These are phyloP conservation scores for Mycena albidolilacea DNA, from an alignment of 768 basidiomycete genomes.

Conservation along the genomic window DNA sequence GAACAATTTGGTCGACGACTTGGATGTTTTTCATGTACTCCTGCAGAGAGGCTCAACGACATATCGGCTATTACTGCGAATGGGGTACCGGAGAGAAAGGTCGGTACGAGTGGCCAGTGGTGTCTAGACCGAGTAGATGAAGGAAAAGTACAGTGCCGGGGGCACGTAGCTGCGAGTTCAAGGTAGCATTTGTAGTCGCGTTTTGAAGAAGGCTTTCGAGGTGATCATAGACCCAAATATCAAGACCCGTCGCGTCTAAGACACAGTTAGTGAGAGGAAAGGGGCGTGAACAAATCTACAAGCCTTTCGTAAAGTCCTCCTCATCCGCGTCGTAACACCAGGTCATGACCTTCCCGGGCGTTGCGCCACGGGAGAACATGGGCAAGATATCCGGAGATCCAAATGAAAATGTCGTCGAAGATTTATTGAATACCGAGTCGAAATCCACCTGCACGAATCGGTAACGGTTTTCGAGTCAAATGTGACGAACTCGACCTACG, in stretches of 20 bases:
- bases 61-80: background rate
- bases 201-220: conserved; percentile 74
- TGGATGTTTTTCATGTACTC: conserved; percentile 92
- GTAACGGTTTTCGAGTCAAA: conserved; percentile 44
- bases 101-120: conserved; percentile 89
- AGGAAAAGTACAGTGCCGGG: conserved; percentile 84
- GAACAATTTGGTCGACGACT: conserved; percentile 83
- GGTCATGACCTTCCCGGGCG: conserved; percentile 75
- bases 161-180: conserved; percentile 67
- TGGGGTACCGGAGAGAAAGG: conserved; percentile 79
- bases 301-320: conserved; percentile 91
- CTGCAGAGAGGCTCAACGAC: conserved; percentile 48
- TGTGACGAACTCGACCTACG: conserved; percentile 52
- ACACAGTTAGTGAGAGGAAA: background rate
- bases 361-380: conserved; percentile 87
- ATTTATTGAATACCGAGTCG: conserved; percentile 91
- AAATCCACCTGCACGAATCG: conserved; percentile 73
- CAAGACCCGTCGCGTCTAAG: conserved; percentile 81
- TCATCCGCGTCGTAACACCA: conserved; percentile 85
- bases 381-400: conserved; percentile 92
- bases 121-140: conserved; percentile 88
- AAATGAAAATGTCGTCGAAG: conserved; percentile 83
- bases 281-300: background rate
- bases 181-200: conserved; percentile 65
- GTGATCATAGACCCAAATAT: conserved; percentile 84